Conservation (phyloP, 164 flowering plant genomes). For the Vitis amurensis region DNA sequence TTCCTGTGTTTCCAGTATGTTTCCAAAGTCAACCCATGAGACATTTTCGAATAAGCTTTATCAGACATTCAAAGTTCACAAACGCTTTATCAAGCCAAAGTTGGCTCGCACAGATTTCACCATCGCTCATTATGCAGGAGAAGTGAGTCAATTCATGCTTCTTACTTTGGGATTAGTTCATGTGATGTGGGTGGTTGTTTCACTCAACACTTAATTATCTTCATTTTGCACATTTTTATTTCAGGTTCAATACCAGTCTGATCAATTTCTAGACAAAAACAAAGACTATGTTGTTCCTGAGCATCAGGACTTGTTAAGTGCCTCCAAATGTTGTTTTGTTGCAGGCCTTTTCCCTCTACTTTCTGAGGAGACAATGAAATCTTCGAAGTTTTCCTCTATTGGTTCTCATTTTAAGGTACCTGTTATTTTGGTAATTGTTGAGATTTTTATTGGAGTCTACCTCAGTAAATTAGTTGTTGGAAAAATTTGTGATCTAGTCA, state of each 20-base stretch:
- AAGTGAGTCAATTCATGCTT: conserved; percentile 42
- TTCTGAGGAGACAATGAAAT: conserved; percentile 63
- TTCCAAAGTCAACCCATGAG: conserved; percentile 91
- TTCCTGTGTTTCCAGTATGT: conserved; percentile 63
- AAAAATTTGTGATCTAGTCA: background rate
- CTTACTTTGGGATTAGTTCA: background rate
- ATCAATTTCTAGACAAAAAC: conserved; percentile 89
- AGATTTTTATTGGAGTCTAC: background rate
- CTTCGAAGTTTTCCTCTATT: conserved; percentile 85
- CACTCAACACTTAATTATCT: conserved; percentile 3
- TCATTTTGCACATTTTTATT: conserved; percentile 22
- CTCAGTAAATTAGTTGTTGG: background rate
- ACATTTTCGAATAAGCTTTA: conserved; percentile 86
- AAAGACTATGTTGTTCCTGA: conserved; percentile 90
- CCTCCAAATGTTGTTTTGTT: conserved; percentile 78
- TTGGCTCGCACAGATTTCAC: conserved; percentile 74
- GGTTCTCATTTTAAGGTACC: conserved; percentile 88
- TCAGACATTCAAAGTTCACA: conserved; percentile 73
- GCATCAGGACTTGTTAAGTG: conserved; percentile 77
- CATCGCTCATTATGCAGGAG: conserved; percentile 92
- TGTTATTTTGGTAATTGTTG: conserved; percentile 4
- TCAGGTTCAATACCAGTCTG: conserved; percentile 84
- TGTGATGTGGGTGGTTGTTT: conserved; percentile 7
- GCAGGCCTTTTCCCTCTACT: conserved; percentile 71
- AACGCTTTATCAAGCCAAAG: conserved; percentile 85